Percentiles rank a stretch among this genome's conserved stretches.
These are phyloP conservation scores for Candida jianshihensis DNA, from an alignment of 805 yeast genomes.

Conservation along the genomic window DNA sequence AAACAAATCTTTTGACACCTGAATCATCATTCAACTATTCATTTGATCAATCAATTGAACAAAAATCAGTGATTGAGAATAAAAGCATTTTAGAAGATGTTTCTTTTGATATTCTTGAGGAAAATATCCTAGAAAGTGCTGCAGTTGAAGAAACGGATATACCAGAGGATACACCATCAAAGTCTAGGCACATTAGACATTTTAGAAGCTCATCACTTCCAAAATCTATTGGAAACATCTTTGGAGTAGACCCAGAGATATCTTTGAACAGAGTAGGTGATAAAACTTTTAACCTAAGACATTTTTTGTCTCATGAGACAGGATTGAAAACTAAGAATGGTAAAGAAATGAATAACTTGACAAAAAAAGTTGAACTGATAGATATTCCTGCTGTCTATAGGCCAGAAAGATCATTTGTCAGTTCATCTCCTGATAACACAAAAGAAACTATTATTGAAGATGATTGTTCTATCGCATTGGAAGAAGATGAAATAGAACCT, in stretches of 20 bases:
- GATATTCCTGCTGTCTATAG: no score
- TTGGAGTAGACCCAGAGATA: neutral
- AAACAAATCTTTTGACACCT: conserved; percentile 1
- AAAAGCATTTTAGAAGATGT: no score
- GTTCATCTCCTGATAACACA: neutral
- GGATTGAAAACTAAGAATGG: conserved; percentile 13
- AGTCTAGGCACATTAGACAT: neutral
- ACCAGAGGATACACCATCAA: neutral
- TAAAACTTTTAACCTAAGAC: conserved; percentile 16
- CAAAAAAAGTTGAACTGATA: no score
- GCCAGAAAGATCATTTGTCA: neutral
- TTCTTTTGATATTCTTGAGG: no score
- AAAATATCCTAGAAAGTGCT: no score
- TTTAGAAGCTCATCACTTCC: conserved; percentile 5
- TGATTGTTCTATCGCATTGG: neutral
- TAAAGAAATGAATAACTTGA: neutral
- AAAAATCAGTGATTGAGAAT: no score
- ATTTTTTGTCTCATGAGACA: conserved; percentile 21
- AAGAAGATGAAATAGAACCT: neutral
- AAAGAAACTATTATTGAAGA: neutral
- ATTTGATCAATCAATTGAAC: no score
- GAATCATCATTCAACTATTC: conserved; percentile 1
- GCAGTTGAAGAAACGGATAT: neutral
- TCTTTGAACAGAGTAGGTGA: neutral
- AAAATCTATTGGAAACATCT: neutral